Base-by-base conservation (phyloP, 2,329 filamentous ascomycete genomes). In the Pseudophaeomoniella oleicola region DNA sequence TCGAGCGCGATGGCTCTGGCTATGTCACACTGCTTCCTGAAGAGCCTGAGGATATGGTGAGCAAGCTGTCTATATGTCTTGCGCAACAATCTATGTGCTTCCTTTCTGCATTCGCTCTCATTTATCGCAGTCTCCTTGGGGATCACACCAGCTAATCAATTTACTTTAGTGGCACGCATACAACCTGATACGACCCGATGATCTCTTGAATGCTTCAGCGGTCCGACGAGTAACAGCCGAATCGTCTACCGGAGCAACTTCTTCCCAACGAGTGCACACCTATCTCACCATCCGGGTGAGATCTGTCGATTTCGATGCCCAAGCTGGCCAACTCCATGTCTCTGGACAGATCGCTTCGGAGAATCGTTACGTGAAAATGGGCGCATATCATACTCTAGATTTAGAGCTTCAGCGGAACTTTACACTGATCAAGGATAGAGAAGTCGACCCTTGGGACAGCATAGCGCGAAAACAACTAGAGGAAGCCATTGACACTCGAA, bases 331-430 rank as follows among this genome's bases (percentile, higher is more conserved):
- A 47, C 64, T 84, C 3, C 79, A 83, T 49, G 76, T 83, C 15
- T 71, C 69, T 3, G 79, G 79, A 1, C 66, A 69, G 34, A 76
- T 82, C 10, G 63, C 71, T 4, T 70, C 70, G 15, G 76, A 82
- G 53, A 83, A 79, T 46, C 69, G 74, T 41, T 66, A 72, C 50
- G 78, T 80, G 19, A 76, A 75, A 49, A 59, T 81, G 13, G 78
- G 78, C 12, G 67, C 72, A 43, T 73, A 72, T 48, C 79, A 84
- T 52, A 83, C 79, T 0, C 64, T 83, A 2, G 88, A 94, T 46
- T 70, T 98, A 32, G 88, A 94, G 55, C 67, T 94, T 39, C 77
- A 90, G 50, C 72, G 87, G 30, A 78, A 86, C 35, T 96, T 96
- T 49, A 88, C 82, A 4, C 57, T 98, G 5, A 81, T 86, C 62